Percentiles rank a stretch among this genome's conserved stretches.
Conservation (phyloP, 352 stramenopile species). For the Pythium grandisporangium region DNA sequence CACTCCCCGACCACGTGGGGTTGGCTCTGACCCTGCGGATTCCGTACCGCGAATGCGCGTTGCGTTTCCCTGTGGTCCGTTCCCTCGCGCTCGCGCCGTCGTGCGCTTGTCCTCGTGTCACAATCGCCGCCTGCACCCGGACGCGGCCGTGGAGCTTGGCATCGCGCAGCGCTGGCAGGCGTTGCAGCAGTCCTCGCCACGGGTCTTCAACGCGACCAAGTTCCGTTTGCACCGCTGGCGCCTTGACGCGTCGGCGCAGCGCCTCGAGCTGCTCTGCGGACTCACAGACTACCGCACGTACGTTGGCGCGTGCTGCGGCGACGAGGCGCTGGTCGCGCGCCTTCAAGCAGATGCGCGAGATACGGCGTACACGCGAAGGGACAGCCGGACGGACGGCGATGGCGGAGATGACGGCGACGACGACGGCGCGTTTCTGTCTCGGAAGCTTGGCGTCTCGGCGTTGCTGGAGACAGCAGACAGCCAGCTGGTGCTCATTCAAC, state of each 20-base stretch:
- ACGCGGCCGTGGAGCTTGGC: slow-evolving; percentile 22
- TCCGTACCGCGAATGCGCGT: neutral
- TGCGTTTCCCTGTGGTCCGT: slow-evolving; percentile 2
- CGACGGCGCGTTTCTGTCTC: slow-evolving; percentile 59
- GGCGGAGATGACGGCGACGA: slow-evolving; percentile 4
- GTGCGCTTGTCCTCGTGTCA: slow-evolving; percentile 23
- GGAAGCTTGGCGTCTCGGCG: slow-evolving; percentile 72
- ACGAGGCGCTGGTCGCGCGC: slow-evolving; percentile 46
- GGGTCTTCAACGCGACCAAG: slow-evolving; percentile 73
- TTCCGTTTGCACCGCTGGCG: slow-evolving; percentile 33
- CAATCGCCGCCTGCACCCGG: slow-evolving; percentile 34
- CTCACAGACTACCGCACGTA: slow-evolving; percentile 75
- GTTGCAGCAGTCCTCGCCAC: slow-evolving; percentile 18
- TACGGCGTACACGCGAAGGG: slow-evolving; percentile 12
- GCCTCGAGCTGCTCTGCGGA: slow-evolving; percentile 29
- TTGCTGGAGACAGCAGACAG: slow-evolving; percentile 54
- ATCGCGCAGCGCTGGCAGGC: slow-evolving; percentile 30
- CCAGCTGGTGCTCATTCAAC: slow-evolving; percentile 55
- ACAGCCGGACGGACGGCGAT: neutral
- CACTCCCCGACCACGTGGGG: too few species aligned
- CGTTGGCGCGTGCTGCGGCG: slow-evolving; percentile 61
- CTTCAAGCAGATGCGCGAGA: slow-evolving; percentile 20
- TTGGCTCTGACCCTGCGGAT: too few species aligned
- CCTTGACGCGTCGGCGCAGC: neutral
- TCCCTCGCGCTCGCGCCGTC: neutral